A percentile compares a stretch with the other conserved stretches of the same genome.
Conservation (phyloP, 2,329 filamentous ascomycete genomes). For the Plectosphaerella cucumerina region DNA sequence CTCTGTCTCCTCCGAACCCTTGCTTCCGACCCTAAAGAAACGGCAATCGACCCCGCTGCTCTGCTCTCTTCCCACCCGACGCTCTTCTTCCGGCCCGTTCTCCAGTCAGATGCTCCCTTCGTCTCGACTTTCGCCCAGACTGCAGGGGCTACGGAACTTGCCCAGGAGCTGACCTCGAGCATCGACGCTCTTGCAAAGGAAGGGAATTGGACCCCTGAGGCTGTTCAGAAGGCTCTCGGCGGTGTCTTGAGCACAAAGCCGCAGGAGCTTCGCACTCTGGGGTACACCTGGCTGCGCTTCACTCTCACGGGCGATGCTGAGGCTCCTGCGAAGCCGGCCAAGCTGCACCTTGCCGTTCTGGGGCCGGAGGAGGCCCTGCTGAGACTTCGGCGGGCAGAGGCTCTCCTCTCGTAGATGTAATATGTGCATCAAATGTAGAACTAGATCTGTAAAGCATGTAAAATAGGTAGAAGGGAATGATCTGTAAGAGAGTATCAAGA, state of each 20-base stretch:
- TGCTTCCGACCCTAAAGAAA: conserved; percentile 8
- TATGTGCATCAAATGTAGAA: not conserved
- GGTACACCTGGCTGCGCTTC: conserved; percentile 9
- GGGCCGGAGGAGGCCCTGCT: conserved; percentile 10
- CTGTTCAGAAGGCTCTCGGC: conserved; percentile 8
- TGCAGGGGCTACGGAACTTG: not conserved
- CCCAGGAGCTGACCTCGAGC: not conserved
- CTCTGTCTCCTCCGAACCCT: conserved; percentile 8
- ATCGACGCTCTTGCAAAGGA: conserved; percentile 5
- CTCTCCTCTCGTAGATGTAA: not conserved
- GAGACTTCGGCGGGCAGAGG: conserved; percentile 1
- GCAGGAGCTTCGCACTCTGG: not conserved
- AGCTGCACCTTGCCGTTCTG: conserved; percentile 12
- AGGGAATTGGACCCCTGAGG: conserved; percentile 4
- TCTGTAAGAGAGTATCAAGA: too few relatives aligned
- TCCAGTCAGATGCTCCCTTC: conserved; percentile 1
- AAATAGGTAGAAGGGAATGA: too few relatives aligned
- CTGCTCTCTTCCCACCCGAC: conserved; percentile 11
- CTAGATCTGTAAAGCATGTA: not conserved
- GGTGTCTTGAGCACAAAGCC: conserved; percentile 2
- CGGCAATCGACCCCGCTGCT: conserved; percentile 6
- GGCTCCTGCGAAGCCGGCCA: conserved; percentile 12
- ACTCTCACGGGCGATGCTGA: conserved; percentile 8
- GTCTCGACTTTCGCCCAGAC: conserved; percentile 3
- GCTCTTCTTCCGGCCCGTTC: conserved; percentile 11